These are phyloP conservation scores for Ceratocystis diversiconidia DNA, from an alignment of 2,329 filamentous ascomycete genomes.

Conservation along the genomic window DNA sequence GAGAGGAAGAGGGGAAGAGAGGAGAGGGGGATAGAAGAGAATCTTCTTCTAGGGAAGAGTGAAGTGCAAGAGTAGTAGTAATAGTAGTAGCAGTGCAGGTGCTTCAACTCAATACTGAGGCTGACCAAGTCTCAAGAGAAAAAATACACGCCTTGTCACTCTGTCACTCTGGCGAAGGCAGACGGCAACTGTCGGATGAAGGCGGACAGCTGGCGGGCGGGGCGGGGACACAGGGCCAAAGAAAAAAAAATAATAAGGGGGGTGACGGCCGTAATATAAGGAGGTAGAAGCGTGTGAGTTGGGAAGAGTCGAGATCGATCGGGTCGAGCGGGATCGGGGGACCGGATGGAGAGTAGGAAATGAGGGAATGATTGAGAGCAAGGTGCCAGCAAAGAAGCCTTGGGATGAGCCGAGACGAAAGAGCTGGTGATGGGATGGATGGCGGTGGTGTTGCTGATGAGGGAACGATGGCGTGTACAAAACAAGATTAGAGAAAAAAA, in stretches of 20 bases:
- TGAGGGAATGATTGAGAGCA: neutral
- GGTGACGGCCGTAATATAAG: neutral
- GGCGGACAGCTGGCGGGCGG: neutral
- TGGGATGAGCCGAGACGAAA: neutral
- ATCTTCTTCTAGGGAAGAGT: neutral
- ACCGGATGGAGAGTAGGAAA: neutral
- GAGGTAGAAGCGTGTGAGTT: neutral
- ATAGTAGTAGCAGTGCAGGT: too few species aligned
- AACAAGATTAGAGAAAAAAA: too few species aligned
- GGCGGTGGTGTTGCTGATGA: too few species aligned
- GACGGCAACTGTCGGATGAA: constrained; percentile 8
- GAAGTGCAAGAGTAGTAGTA: constrained; percentile 8
- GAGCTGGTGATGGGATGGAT: neutral
- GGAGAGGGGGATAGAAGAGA: neutral
- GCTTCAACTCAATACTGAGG: too few species aligned
- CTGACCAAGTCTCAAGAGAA: too few species aligned
- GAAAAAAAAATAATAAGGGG: neutral
- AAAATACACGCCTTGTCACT: too few species aligned
- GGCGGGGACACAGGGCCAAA: neutral
- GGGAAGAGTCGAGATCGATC: neutral
- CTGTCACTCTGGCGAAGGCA: constrained; percentile 16
- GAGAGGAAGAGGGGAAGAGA: neutral
- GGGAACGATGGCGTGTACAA: too few species aligned
- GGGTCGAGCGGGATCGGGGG: neutral
- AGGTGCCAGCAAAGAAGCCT: neutral